Base-by-base conservation (phyloP, 2,329 filamentous ascomycete species). In the Ilyonectria destructans region DNA sequence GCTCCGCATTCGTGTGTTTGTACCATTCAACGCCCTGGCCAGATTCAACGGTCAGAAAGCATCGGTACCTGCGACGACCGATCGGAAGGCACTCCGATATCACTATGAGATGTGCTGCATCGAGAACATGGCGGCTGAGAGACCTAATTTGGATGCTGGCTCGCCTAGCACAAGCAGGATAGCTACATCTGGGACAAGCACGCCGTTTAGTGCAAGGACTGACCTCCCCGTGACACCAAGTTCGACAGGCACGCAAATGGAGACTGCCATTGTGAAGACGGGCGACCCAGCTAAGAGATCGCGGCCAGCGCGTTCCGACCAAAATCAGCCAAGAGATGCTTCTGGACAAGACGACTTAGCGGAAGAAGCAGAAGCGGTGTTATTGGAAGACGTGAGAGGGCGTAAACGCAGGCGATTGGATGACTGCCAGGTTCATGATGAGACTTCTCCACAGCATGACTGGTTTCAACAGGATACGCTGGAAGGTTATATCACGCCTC, bases 71-170 rank as follows among this genome's bases (percentile, higher is more conserved):
- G 3, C 15, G 8, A 23, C 5, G 15, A 48, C 71, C 15, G 69
- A 74, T 45, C 43, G 26, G 15, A 45, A 33, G 6, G 69, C 71
- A 15, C 52, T 75, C 6, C 67, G 67, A n/a, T 66, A 71, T 43
- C 69, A 74, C 54, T 74, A 69, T 40, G 68, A 73, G 12, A 74
- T 74, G 69, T 73, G 58, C 26, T 74, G 71, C 48, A 72, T 74
- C 35, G 72, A 74, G 54, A 74, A 74, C 19, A 71, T 74, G 68
- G 52, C 58, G 9, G 60, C 64, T 54, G 23, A 65, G 58, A 60
- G 33, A 48, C 61, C 62, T 2, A 19, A 17, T 56, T 21, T 59
- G 33, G 62, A 65, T 23, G 21, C 29, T 9, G 23, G 23, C 37
- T 62, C 67, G 45, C 62, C 58, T 15, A 52, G 40, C 31, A 49